Evolutionary conservation across 2,329 filamentous ascomycete species (phyloP).

Genomic region (Paecilomyces dactylethromorphus): DNA sequence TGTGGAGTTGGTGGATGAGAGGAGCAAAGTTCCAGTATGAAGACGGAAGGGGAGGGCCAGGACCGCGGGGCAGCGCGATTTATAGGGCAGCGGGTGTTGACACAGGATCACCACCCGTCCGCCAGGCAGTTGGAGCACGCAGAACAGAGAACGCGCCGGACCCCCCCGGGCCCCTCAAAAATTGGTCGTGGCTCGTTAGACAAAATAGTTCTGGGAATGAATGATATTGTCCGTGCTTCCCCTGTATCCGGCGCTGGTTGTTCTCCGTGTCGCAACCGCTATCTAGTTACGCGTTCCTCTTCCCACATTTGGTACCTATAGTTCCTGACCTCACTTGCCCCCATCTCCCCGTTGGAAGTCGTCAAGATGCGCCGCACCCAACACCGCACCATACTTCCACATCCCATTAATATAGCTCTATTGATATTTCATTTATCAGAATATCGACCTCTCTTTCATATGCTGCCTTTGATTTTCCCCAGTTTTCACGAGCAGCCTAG

Average conservation of each 20-base stretch:
- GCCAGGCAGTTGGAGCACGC: neutral
- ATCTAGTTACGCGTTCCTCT: neutral
- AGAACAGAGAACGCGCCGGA: neutral
- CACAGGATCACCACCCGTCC: conserved; percentile 34
- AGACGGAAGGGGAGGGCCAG: conserved; percentile 21
- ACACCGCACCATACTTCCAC: neutral
- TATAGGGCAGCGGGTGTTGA: conserved; percentile 37
- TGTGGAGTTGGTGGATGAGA: conserved; percentile 1
- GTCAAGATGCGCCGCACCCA: neutral
- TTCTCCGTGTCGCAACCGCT: neutral
- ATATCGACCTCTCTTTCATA: neutral
- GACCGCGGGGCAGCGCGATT: conserved; percentile 35
- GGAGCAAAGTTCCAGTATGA: conserved; percentile 2
- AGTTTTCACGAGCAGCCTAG: neutral
- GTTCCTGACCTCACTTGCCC: neutral
- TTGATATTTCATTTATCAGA: neutral
- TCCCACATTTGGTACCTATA: neutral
- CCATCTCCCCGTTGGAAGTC: neutral
- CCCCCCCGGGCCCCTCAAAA: neutral
- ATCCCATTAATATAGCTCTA: neutral
- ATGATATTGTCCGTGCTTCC: neutral
- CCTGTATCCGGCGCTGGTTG: neutral
- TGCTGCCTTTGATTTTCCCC: neutral
- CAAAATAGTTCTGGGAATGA: neutral
- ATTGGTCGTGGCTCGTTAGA: neutral